A percentile compares a stretch with the other conserved stretches of the same genome.
Conservation (phyloP, 225 moss, liverwort and hornwort genomes). For the Asterella californica region DNA sequence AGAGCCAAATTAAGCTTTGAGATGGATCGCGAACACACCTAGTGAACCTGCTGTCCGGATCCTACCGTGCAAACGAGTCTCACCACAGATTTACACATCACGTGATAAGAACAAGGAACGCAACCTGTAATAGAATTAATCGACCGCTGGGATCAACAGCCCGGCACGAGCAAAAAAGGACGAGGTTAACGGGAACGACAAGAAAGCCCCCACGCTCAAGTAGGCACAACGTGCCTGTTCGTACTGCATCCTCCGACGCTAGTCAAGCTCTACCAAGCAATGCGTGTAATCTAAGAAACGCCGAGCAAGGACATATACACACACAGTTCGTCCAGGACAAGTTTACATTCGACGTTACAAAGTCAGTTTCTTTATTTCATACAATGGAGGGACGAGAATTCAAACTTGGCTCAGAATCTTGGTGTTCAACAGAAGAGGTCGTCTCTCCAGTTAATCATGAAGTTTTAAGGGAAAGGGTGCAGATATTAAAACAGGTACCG, state of each 20-base stretch:
- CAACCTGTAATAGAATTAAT: no score
- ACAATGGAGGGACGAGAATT: constrained; percentile 40
- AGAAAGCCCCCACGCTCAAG: neutral
- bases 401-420: constrained; percentile 19
- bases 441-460: constrained; percentile 6
- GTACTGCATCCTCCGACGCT: neutral
- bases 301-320: neutral
- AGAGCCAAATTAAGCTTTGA: no score
- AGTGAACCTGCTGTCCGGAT: no score
- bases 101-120: no score
- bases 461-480: neutral
- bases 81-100: no score
- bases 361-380: constrained; percentile 36
- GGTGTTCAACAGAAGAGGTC: constrained; percentile 11
- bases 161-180: no score
- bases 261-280: neutral
- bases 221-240: neutral
- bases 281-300: neutral
- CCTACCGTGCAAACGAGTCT: no score
- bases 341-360: constrained; percentile 11
- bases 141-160: no score
- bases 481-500: neutral
- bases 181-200: neutral
- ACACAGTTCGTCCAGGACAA: neutral
- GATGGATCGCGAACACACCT: no score